Base-by-base conservation (phyloP, 192 early-diverging fungal genomes). In the Thamnidium elegans region DNA sequence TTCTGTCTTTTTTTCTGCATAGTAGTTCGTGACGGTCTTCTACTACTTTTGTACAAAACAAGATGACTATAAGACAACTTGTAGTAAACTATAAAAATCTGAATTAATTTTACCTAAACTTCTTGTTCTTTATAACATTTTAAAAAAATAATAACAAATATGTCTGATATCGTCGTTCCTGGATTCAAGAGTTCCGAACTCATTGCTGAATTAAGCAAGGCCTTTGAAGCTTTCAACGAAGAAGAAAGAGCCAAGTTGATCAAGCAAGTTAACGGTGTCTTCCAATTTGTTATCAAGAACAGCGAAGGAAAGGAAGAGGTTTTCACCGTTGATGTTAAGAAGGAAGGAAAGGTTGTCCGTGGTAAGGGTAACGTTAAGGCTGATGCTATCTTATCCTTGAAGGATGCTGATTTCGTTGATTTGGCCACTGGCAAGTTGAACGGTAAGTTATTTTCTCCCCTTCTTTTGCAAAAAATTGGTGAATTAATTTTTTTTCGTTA, bases 301-400 rank as follows among this genome's bases (percentile, higher is more conserved):
- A 78, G 72, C 3, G 79, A 79, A 20, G 86, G 85, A 26, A 81
- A 90, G 62, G 72, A 78, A 42, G 84, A 88, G 72, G 79, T 87
- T 46, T 98, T 93, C 91, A 87, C 85, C 39, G 69, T 95, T 10
- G 91, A 98, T 67, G 73, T 94, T 48, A 96, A 96, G 77, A 90
- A 86, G n/a, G 83, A 84, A 0, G 82, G 82, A 15, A 81, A 78
- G 2, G 76, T 79, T 44, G 71, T 85, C 30, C 89, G 81, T 15
- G 81, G 83, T 46, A 69, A 78, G 46, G 82, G 86, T 26, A 69
- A 80, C 30, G 70, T 77, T 10, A 82, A 89, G 62, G 79, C 94
- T 20, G 93, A 94, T 75, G 83, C 92, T 51, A 87, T 77, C 21
- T 75, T 97, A 17, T 75, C 72, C 31, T 73, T 95, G 69, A 74